Percentiles rank a stretch among this genome's conserved stretches.
Conservation (phyloP, 2,329 filamentous ascomycete genomes). For the Aureobasidium sp. region DNA sequence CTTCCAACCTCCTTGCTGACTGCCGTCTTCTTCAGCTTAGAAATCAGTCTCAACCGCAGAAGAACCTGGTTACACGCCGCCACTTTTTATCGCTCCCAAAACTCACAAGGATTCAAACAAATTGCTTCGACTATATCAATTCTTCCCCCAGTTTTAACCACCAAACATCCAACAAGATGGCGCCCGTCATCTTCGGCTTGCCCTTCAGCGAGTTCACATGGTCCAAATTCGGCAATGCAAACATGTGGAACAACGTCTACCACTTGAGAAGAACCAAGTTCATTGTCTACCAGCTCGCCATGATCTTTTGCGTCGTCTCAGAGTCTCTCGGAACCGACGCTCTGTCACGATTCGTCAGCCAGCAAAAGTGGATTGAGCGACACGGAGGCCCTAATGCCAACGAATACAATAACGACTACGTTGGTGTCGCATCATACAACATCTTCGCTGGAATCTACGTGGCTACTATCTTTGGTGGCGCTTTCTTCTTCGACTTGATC, state of each 20-base stretch:
- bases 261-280: constrained; percentile 50
- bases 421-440: constrained; percentile 49
- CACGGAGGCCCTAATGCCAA: constrained; percentile 27
- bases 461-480: constrained; percentile 49
- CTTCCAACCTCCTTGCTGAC: background rate
- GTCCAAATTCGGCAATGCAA: constrained; percentile 47
- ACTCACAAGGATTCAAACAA: background rate
- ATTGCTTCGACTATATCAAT: background rate
- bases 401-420: constrained; percentile 47
- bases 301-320: constrained; percentile 49
- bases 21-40: background rate
- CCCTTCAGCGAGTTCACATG: constrained; percentile 50
- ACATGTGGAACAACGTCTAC: constrained; percentile 47
- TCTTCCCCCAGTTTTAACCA: background rate
- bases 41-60: background rate
- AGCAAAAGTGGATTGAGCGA: constrained; percentile 39
- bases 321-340: constrained; percentile 49
- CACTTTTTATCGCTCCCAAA: background rate
- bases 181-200: constrained; percentile 47
- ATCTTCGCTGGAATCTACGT: constrained; percentile 51
- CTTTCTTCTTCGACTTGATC: constrained; percentile 55
- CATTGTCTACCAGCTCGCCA: constrained; percentile 50
- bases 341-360: constrained; percentile 48
- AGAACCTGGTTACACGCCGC: background rate
- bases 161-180: constrained; percentile 16